Base-by-base conservation (phyloP, 257 asterid genomes). In the Ehretia macrophylla region DNA sequence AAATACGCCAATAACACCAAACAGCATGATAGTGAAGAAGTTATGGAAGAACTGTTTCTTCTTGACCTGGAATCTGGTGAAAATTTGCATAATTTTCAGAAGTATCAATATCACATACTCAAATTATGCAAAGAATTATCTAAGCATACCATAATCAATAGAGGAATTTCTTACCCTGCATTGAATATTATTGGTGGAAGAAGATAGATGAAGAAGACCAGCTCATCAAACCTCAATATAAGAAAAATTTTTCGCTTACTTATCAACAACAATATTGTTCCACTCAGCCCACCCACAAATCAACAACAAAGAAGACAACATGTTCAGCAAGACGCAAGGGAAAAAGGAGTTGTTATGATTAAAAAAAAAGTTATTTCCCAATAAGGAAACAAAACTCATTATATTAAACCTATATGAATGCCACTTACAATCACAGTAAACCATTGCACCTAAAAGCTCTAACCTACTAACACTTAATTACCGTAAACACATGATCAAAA, bases 11-110 rank as follows among this genome's bases (percentile, higher is more conserved):
- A 82, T 64, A 17, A 92, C 87, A 59, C 98, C 98, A 60, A 88
- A 92, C 66, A 89, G 79, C 96, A 88, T 84, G 53, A 92, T 92
- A 11, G 95, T 84, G 49, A 92, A 86, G 81, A 92, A 88, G 77
- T 92, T 88, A 48, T 92, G 97, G 79, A 92, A 92, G 88, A 92
- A 92, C 58, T 86, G 90, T 64, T 88, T 88, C 95, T 92, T 92
- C 88, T 92, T 92, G 58, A 88, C 98, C 80, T 92, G 98, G 68
- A 86, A 92, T 52, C 98, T 92, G 83, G 55, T n/a, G 17, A 62
- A 58, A 53, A 48, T 17, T 46, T 5, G 17, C n/a, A 60, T 9
- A 64, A 62, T 1, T n/a, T 32, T 0, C 3, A 27, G 39, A 5
- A 40, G 5, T 16, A 6, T 40, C 37, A 14, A 8, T 14, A 59